Base-by-base conservation (phyloP, 2,329 filamentous ascomycete species). In the Verticillium klebahnii region DNA sequence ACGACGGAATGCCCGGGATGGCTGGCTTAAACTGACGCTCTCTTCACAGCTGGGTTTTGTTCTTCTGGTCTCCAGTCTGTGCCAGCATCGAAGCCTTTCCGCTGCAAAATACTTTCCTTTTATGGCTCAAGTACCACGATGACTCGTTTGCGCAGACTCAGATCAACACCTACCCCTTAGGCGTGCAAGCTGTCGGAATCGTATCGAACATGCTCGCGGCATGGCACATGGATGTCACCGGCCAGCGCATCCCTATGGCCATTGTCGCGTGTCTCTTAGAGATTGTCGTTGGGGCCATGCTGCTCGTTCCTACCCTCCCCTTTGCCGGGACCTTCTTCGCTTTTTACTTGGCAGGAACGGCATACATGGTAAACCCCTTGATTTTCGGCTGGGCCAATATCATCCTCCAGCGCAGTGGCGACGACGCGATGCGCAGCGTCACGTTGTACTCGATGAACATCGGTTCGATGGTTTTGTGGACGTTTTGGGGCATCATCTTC, bases 321-420 rank as follows among this genome's bases (percentile, higher is more conserved):
- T 70, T 68, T 11, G 69, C 69, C 0, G 74, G 68, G 0, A 65
- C 60, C 6, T 63, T 64, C 54, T 70, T 71, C 57, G 73, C 72
- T 1, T 73, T 73, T 60, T 73, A 77, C 64, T 64, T 76, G 11
- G 70, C 74, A n/a, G 75, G 75, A 2, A 75, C 74, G 1, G 72
- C 73, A 8, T 77, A 78, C 56, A 72, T 76, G 45, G 74, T 77
- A 25, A 75, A 78, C 17, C 75, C 75, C 0, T 66, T 77, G 15
- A 60, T 77, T n/a, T 78, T 75, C 37, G 74, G 71, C 1, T 78
- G 75, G 75, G 75, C 75, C 0, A 78, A 72, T 60, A 69, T 73
- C 17, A 73, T 78, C 14, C 68, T 73, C 0, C 70, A 73, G 59
- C 69, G 75, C 2, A 65, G 65, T 5, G 75, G 75, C 15, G 76